phyloP scores from a whole-genome alignment of 306 rosid genomes.

The Erythrophleum fordii region DNA sequence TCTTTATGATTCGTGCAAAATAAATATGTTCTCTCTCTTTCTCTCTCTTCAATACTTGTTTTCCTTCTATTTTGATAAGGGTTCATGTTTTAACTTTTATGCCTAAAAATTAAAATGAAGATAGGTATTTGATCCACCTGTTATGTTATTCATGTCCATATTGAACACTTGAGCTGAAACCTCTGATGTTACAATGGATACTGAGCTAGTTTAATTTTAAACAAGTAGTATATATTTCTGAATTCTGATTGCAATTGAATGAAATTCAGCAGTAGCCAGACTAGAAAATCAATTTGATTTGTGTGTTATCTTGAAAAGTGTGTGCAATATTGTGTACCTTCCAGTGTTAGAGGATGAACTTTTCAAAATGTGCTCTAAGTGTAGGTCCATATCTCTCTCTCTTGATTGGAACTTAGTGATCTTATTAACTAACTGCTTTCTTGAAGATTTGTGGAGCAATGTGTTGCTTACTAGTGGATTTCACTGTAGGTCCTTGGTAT shows the following conservation, averaged over 20 bases:
- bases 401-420: neutral
- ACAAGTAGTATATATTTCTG: slow-evolving; percentile 1
- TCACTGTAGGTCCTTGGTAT: slow-evolving; percentile 5
- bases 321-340: slow-evolving; percentile 29
- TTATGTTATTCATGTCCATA: slow-evolving; percentile 9
- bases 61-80: neutral
- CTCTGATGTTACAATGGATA: slow-evolving; percentile 14
- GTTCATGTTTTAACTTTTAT: slow-evolving; percentile 12
- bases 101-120: neutral
- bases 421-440: neutral
- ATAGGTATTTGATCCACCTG: neutral
- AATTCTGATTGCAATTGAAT: neutral
- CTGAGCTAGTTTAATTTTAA: neutral
- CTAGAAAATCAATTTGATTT: slow-evolving; percentile 11
- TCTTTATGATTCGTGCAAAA: neutral
- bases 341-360: slow-evolving; percentile 16
- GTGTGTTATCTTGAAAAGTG: too few relatives aligned
- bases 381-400: slow-evolving; percentile 16
- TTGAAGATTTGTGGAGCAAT: slow-evolving; percentile 21
- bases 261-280: neutral
- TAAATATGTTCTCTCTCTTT: neutral
- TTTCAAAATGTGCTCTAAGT: slow-evolving; percentile 19
- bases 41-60: neutral
- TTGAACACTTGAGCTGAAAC: slow-evolving; percentile 12
- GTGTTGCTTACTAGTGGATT: neutral